A percentile compares a stretch with the other conserved stretches of the same genome.
phyloP scores from a whole-genome alignment of 768 basidiomycete species.

The Boletus sp. region DNA sequence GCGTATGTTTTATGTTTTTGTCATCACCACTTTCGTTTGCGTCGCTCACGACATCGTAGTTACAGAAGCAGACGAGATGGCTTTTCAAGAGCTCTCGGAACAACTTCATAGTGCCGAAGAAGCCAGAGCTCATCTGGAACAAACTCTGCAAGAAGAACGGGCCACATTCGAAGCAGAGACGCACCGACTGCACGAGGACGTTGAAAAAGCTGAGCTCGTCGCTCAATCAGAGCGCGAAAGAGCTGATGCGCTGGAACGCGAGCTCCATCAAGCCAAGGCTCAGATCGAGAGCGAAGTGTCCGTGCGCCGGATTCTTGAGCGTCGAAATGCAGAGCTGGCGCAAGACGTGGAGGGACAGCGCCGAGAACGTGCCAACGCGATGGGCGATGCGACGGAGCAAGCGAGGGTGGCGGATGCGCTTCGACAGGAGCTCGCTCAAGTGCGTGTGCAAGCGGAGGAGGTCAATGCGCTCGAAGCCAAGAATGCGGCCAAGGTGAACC shows the following conservation, averaged over 20 bases:
- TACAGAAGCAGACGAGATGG: slow-evolving; percentile 70
- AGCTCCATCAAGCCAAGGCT: slow-evolving; percentile 57
- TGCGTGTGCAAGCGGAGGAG: slow-evolving; percentile 60
- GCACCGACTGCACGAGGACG: slow-evolving; percentile 44
- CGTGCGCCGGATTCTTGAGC: slow-evolving; percentile 61
- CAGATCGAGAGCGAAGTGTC: slow-evolving; percentile 62
- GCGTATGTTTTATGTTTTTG: slow-evolving; percentile 45
- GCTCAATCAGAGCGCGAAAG: slow-evolving; percentile 46
- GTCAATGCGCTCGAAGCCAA: slow-evolving; percentile 63
- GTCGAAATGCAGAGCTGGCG: slow-evolving; percentile 55
- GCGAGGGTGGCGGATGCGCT: slow-evolving; percentile 54
- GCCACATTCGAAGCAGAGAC: slow-evolving; percentile 53
- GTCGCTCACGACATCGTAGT: slow-evolving; percentile 38
- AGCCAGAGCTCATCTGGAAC: slow-evolving; percentile 54
- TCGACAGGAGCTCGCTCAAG: slow-evolving; percentile 61
- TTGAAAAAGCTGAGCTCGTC: slow-evolving; percentile 40
- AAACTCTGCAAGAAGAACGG: slow-evolving; percentile 57
- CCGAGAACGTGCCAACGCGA: slow-evolving; percentile 49
- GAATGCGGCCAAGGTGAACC: slow-evolving; percentile 59
- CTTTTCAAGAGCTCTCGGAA: slow-evolving; percentile 67
- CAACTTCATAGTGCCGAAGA: slow-evolving; percentile 62
- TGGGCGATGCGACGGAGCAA: slow-evolving; percentile 69
- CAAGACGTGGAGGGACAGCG: slow-evolving; percentile 55
- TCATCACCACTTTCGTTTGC: neutral
- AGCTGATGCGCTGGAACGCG: slow-evolving; percentile 57